Conservation (phyloP, 345 rosid species). For the Theobroma cacao region DNA sequence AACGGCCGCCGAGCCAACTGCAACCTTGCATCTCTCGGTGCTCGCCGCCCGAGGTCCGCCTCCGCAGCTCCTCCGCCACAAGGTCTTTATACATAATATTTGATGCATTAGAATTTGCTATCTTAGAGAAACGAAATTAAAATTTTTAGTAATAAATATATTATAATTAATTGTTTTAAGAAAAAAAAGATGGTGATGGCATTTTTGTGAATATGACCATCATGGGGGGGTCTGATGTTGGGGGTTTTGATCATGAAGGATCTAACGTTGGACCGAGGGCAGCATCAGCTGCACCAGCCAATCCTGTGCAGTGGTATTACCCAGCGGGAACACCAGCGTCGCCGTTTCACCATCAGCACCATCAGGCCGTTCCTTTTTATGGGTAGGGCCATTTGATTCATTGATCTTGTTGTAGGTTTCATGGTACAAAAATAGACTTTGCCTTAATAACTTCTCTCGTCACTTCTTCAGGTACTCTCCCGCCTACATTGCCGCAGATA, state of each 20-base stretch:
- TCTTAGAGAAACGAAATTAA: neutral
- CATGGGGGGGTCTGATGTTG: conserved; percentile 8
- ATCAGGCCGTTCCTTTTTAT: conserved; percentile 73
- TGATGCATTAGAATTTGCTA: neutral
- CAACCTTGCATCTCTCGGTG: conserved; percentile 92
- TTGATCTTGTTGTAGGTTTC: conserved; percentile 4
- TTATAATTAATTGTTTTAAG: neutral
- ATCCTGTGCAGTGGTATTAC: conserved; percentile 83
- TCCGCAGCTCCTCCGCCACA: conserved; percentile 51
- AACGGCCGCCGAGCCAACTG: conserved; percentile 96
- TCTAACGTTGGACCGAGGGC: conserved; percentile 52
- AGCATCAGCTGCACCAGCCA: conserved; percentile 49
- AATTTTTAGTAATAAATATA: neutral
- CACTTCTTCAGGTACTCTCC: conserved; percentile 62
- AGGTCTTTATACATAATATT: conserved; percentile 29
- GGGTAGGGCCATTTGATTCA: conserved; percentile 44
- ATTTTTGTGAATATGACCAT: conserved; percentile 15
- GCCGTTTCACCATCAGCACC: conserved; percentile 56
- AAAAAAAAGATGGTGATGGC: neutral
- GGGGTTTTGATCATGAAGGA: conserved; percentile 37
- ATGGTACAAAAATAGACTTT: neutral
- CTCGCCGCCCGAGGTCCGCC: conserved; percentile 67
- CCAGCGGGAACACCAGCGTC: conserved; percentile 49
- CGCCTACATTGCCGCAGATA: conserved; percentile 56
- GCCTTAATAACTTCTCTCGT: neutral